Conservation (phyloP, 1,284 basidiomycete genomes). For the Athelia psychrophila region DNA sequence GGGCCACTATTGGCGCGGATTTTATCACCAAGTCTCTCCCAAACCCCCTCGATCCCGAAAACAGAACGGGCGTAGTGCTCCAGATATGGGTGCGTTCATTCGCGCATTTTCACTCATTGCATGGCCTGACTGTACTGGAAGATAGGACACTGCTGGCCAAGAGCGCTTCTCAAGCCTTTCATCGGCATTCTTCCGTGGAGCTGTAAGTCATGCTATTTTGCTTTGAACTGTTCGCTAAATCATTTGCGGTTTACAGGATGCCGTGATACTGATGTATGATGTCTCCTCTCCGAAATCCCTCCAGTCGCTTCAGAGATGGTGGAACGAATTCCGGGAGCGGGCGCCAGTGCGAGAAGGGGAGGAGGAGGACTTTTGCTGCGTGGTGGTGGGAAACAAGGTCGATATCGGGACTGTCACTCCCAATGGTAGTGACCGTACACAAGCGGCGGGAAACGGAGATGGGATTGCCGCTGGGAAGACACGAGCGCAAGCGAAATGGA, state of each 20-base stretch:
- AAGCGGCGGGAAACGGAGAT: background rate
- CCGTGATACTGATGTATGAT: constrained; percentile 78
- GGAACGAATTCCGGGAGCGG: constrained; percentile 65
- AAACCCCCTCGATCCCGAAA: constrained; percentile 49
- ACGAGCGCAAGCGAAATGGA: background rate
- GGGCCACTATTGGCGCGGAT: constrained; percentile 83
- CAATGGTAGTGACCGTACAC: too few relatives aligned
- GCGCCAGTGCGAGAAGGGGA: constrained; percentile 67
- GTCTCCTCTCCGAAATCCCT: constrained; percentile 64
- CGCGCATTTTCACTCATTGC: constrained; percentile 9
- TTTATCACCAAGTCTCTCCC: constrained; percentile 74
- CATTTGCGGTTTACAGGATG: constrained; percentile 34
- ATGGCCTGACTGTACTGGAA: constrained; percentile 6
- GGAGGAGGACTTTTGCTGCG: constrained; percentile 65
- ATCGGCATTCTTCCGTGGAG: constrained; percentile 78
- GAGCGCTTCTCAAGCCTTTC: constrained; percentile 82
- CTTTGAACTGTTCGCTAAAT: background rate
- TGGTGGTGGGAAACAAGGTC: constrained; percentile 79
- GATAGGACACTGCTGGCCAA: constrained; percentile 76
- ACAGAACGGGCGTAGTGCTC: constrained; percentile 48
- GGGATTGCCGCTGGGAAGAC: background rate
- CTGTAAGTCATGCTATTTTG: constrained; percentile 31
- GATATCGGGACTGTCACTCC: constrained; percentile 50
- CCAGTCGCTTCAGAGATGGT: constrained; percentile 70
- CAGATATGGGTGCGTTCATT: constrained; percentile 68